Percentiles rank a stretch among this genome's conserved stretches.
Evolutionary conservation across 2,329 filamentous ascomycete species (phyloP).

Genomic region (Aspergillus costaricaensis): DNA sequence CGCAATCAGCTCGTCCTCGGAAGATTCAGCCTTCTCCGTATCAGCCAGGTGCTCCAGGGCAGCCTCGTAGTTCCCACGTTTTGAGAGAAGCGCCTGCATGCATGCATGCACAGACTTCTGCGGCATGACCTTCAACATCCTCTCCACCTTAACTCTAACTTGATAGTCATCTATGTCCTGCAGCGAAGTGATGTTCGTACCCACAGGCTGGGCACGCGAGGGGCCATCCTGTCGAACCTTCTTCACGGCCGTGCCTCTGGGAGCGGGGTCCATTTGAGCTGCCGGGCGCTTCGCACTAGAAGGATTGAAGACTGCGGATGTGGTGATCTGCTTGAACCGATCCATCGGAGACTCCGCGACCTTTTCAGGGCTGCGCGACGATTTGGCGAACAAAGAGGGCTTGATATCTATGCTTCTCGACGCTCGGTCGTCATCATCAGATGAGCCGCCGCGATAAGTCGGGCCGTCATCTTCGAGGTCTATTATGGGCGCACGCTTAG

Average conservation of each 20-base stretch:
- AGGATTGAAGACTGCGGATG: conserved; percentile 47
- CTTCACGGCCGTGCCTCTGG: conserved; percentile 40
- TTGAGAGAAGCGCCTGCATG: conserved; percentile 52
- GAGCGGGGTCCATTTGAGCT: conserved; percentile 47
- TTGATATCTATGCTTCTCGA: conserved; percentile 59
- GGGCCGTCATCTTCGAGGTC: conserved; percentile 59
- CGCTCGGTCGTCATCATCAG: conserved; percentile 57
- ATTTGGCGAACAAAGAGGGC: conserved; percentile 58
- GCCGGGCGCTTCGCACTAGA: conserved; percentile 41
- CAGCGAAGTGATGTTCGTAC: conserved; percentile 45
- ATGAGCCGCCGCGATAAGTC: conserved; percentile 63
- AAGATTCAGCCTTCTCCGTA: conserved; percentile 37
- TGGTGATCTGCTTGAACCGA: conserved; percentile 48
- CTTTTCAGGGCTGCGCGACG: conserved; percentile 43
- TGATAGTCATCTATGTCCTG: conserved; percentile 55
- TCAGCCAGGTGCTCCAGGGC: conserved; percentile 52
- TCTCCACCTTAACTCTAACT: conserved; percentile 53
- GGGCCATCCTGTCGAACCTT: conserved; percentile 45
- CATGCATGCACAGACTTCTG: conserved; percentile 50
- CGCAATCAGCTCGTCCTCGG: conserved; percentile 44
- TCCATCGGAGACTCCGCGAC: conserved; percentile 45
- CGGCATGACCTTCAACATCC: conserved; percentile 54
- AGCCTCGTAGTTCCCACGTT: conserved; percentile 57
- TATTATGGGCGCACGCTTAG: conserved; percentile 42
- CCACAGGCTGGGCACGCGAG: conserved; percentile 50